Base-by-base conservation (phyloP, 1,284 basidiomycete species). In the Ganoderma sp. region DNA sequence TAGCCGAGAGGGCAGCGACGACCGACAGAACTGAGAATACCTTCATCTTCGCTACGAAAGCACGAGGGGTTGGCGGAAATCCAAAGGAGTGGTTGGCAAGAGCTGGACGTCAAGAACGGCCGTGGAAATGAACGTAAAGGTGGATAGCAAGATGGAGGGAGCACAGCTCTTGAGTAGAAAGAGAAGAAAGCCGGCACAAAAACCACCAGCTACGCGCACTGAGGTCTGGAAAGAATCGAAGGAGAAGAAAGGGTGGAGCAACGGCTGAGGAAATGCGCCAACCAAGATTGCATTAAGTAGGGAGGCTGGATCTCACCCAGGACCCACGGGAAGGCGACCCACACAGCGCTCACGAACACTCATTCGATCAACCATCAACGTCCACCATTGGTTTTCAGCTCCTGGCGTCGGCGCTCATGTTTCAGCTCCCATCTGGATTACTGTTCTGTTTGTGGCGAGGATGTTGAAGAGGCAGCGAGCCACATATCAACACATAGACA, bases 151-250 rank as follows among this genome's bases (percentile, higher is more conserved):
- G 68, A 66, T 66, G 67, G 68, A 69, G 70, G 66, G 68, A 72
- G 71, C 71, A 68, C 71, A 72, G 71, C 71, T 72, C 71, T 65
- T 62, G 41, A n/a, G 61, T 54, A 22, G 43, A 42, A 48, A 60
- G 39, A 61, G 37, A 58, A 43, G 50, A 42, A 43, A 45, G 56
- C 56, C 39, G 12, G 41, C 54, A 57, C 19, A 25, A 28, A 65
- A 19, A 56, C 45, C 66, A 62, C 59, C 54, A 64, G 69, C 63
- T 58, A 60, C 68, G 67, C 71, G 71, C 65, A 50, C 61, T 67
- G 71, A 68, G 64, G 66, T 12, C 9, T 25, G n/a, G 22, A 50
- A 8, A 25, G 48, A 19, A 39, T 22, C 25, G 25, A 28, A 43
- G 61, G 61, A 63, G 62, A 65, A 52, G 42, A 28, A 43, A 65